Conservation (phyloP, 768 basidiomycete genomes). For the Lactarius vividus region DNA sequence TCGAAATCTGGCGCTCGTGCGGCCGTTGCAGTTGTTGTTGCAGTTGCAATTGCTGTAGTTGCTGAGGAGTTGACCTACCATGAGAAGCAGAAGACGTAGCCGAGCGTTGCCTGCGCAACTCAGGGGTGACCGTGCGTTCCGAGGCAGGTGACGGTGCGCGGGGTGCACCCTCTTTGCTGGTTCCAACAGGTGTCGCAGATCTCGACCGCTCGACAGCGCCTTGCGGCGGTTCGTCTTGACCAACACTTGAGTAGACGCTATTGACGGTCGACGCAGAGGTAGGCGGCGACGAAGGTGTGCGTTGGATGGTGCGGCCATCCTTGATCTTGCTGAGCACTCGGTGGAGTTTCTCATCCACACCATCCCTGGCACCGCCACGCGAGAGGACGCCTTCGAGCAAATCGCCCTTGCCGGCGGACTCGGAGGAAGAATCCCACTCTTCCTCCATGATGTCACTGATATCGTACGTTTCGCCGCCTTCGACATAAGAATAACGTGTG, state of each 20-base stretch:
- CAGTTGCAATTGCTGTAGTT: neutral
- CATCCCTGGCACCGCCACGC: constrained; percentile 48
- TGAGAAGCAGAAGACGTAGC: constrained; percentile 19
- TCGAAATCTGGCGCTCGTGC: constrained; percentile 24
- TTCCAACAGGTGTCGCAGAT: constrained; percentile 24
- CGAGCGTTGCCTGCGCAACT: constrained; percentile 15
- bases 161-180: constrained; percentile 18
- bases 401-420: constrained; percentile 47
- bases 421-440: constrained; percentile 60
- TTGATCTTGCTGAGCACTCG: constrained; percentile 75
- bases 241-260: constrained; percentile 53
- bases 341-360: constrained; percentile 65
- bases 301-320: constrained; percentile 49
- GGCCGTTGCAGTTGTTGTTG: neutral
- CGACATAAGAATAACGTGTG: constrained; percentile 93
- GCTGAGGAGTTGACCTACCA: constrained; percentile 19
- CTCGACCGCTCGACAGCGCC: constrained; percentile 27
- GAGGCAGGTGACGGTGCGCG: constrained; percentile 34
- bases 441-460: constrained; percentile 92
- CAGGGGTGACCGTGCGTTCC: constrained; percentile 32
- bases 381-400: constrained; percentile 65
- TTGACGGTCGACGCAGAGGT: constrained; percentile 30
- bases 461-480: constrained; percentile 90
- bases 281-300: constrained; percentile 28
- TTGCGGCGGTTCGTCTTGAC: constrained; percentile 42